phyloP scores from a whole-genome alignment of 306 rosid species.

The Vigna mungo region DNA sequence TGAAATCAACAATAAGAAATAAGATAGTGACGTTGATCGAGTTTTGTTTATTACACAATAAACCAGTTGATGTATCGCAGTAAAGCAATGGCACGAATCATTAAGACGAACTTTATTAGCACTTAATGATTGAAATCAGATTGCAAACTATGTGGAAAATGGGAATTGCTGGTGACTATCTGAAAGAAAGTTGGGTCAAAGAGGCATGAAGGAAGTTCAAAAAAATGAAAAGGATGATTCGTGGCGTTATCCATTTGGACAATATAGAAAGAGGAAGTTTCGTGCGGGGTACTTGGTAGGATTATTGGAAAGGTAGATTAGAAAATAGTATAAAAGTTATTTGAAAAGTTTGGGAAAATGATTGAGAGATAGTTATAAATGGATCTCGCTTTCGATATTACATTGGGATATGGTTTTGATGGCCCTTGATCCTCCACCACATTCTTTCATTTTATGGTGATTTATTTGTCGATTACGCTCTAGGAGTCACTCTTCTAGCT shows the following conservation, averaged over 20 bases:
- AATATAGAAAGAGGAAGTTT: conserved; percentile 13
- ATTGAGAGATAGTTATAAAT: conserved; percentile 19
- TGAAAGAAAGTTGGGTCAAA: neutral
- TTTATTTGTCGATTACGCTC: too few species aligned
- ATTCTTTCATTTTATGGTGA: conserved; percentile 8
- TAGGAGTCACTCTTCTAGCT: neutral
- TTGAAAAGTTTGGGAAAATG: conserved; percentile 27
- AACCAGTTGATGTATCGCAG: too few species aligned
- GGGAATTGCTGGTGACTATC: neutral
- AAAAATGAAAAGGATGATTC: neutral
- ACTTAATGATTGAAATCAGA: neutral
- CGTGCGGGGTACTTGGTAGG: conserved; percentile 46
- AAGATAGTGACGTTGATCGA: too few species aligned
- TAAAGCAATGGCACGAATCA: too few species aligned
- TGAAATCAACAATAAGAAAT: too few species aligned
- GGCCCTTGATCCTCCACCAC: conserved; percentile 16
- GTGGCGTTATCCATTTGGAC: neutral
- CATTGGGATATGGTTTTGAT: neutral
- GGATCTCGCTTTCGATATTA: neutral
- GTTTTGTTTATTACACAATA: too few species aligned
- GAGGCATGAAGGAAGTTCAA: neutral
- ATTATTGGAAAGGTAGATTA: conserved; percentile 22
- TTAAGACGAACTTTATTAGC: too few species aligned
- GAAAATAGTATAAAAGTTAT: conserved; percentile 34
- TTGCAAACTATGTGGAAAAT: neutral